A percentile compares a stretch with the other conserved stretches of the same genome.
Conservation (phyloP, 805 yeast species). For the Candida fluviatilis region DNA sequence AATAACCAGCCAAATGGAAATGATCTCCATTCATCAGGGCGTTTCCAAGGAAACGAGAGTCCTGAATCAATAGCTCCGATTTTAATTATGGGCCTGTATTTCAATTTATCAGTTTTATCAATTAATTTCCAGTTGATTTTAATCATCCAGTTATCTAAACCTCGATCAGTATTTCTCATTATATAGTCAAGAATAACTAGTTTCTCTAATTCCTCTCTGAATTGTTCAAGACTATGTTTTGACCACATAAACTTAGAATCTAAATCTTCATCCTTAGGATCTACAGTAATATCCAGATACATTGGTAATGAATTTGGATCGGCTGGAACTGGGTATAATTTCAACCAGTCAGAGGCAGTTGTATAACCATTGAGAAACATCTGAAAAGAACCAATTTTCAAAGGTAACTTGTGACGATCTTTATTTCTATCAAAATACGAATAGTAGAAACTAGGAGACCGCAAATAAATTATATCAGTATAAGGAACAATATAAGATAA, state of each 20-base stretch:
- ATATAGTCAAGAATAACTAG: constrained; percentile 67
- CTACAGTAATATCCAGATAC: constrained; percentile 16
- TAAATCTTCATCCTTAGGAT: constrained; percentile 8
- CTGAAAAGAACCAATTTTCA: constrained; percentile 66
- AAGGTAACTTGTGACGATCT: constrained; percentile 25
- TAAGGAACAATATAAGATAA: constrained; percentile 59
- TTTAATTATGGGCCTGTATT: constrained; percentile 36
- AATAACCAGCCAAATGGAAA: constrained; percentile 79
- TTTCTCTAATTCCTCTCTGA: constrained; percentile 62
- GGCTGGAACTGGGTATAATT: constrained; percentile 51
- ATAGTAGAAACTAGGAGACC: constrained; percentile 50
- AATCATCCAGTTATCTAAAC: constrained; percentile 77
- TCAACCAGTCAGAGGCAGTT: constrained; percentile 59
- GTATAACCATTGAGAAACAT: constrained; percentile 53
- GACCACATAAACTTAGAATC: constrained; percentile 49
- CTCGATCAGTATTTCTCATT: constrained; percentile 72
- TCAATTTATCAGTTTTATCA: constrained; percentile 3
- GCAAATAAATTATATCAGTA: constrained; percentile 53
- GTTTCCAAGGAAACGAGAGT: constrained; percentile 74
- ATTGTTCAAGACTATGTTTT: constrained; percentile 41
- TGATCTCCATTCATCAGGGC: constrained; percentile 78
- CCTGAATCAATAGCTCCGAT: constrained; percentile 79
- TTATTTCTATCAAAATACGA: constrained; percentile 39
- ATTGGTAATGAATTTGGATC: constrained; percentile 16
- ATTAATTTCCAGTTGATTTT: constrained; percentile 40